These are phyloP conservation scores for Aegilops longissima DNA, from an alignment of 176 grass and related monocot species.

Conservation along the genomic window DNA sequence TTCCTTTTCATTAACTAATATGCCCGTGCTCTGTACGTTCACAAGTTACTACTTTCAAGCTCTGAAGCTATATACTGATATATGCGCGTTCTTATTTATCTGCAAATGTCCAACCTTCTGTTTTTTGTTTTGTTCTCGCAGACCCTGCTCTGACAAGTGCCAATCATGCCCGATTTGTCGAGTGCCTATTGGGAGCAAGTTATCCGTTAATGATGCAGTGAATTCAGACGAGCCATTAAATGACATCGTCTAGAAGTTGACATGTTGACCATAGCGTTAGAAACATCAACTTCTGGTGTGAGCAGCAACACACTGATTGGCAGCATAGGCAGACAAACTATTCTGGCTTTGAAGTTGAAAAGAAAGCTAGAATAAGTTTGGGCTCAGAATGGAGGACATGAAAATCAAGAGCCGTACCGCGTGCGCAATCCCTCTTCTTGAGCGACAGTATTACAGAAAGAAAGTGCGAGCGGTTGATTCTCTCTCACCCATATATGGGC, in stretches of 20 bases:
- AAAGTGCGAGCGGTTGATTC: not conserved
- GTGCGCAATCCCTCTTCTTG: not conserved
- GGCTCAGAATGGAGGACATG: not conserved
- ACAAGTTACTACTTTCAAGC: not conserved
- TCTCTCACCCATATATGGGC: not conserved
- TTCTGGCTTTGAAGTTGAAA: constrained; percentile 1
- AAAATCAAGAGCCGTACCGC: not conserved
- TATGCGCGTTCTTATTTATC: not conserved
- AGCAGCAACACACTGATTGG: not conserved
- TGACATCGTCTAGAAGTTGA: constrained; percentile 33
- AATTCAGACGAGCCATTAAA: constrained; percentile 6
- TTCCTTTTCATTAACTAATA: not conserved
- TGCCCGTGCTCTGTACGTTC: not conserved
- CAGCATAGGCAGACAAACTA: not conserved
- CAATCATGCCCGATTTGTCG: constrained; percentile 59
- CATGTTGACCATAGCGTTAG: constrained; percentile 6
- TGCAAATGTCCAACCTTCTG: not conserved
- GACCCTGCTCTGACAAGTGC: constrained; percentile 51
- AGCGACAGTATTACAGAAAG: not conserved
- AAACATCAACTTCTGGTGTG: not conserved
- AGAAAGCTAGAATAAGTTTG: not conserved
- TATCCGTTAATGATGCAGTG: constrained; percentile 32
- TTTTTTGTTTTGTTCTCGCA: constrained; percentile 25
- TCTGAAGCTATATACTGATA: not conserved
- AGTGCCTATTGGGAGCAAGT: constrained; percentile 40